Conservation (phyloP, 148 eudicot genomes). For the Fagopyrum homotropicum region DNA sequence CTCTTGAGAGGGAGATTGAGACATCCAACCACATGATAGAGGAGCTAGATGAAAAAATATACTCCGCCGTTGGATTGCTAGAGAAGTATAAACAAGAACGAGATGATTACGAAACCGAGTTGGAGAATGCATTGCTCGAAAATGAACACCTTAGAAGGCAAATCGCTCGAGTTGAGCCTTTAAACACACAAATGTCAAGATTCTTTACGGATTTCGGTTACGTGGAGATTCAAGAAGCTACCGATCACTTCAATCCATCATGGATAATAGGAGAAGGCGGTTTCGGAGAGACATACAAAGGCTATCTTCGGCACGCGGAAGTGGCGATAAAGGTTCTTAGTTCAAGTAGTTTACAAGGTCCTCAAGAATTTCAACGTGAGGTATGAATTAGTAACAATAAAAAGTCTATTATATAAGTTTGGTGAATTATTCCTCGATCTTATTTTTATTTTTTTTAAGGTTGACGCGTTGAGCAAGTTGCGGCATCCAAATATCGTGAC, state of each 20-base stretch:
- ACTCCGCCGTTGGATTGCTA: constrained; percentile 58
- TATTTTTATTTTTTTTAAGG: constrained; percentile 27
- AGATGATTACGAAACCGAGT: constrained; percentile 52
- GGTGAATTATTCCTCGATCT: not conserved
- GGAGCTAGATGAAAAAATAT: constrained; percentile 55
- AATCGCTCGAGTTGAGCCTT: constrained; percentile 25
- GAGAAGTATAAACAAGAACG: constrained; percentile 64
- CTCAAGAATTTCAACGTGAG: constrained; percentile 77
- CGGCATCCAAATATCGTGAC: constrained; percentile 83
- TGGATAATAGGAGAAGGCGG: constrained; percentile 86
- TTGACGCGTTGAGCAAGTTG: constrained; percentile 63
- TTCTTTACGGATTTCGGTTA: constrained; percentile 57
- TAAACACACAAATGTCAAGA: constrained; percentile 27
- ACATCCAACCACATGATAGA: constrained; percentile 33
- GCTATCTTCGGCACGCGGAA: constrained; percentile 54
- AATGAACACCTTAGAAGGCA: constrained; percentile 44
- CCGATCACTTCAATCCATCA: constrained; percentile 41
- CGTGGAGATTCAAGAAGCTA: constrained; percentile 65
- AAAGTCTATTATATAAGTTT: not conserved
- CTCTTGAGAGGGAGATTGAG: constrained; percentile 45
- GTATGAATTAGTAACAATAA: constrained; percentile 21
- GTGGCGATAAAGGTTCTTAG: constrained; percentile 71
- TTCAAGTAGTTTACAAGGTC: constrained; percentile 55
- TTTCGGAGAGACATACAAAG: constrained; percentile 60
- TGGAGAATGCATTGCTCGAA: constrained; percentile 49